These are phyloP conservation scores for Neurospora intermedia DNA, from an alignment of 495 filamentous ascomycete genomes.

Conservation along the genomic window DNA sequence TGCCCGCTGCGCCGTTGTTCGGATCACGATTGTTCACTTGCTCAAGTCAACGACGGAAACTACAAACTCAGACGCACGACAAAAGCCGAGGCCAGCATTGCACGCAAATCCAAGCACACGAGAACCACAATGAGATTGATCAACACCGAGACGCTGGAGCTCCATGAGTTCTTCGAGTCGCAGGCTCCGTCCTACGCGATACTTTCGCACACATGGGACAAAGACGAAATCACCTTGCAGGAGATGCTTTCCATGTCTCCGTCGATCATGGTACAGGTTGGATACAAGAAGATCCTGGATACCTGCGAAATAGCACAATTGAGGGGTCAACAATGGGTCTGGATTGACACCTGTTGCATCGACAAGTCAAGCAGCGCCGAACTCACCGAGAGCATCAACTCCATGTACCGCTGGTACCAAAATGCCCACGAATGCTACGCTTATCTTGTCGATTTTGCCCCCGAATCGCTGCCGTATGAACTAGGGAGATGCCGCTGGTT, in stretches of 20 bases:
- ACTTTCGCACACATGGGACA: conserved; percentile 8
- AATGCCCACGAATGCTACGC: conserved; percentile 24
- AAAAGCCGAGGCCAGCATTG: not conserved
- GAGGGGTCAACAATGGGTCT: conserved; percentile 22
- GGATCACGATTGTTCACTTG: accelerated
- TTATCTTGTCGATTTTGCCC: conserved; percentile 10
- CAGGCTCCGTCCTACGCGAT: not conserved
- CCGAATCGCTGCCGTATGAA: not conserved
- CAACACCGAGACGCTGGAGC: conserved; percentile 1
- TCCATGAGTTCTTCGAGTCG: not conserved
- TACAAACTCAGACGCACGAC: not conserved
- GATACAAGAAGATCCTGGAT: conserved; percentile 15
- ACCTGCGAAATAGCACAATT: conserved; percentile 21
- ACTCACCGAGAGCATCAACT: conserved; percentile 36
- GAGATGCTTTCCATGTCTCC: not conserved
- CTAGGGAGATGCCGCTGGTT: conserved; percentile 20
- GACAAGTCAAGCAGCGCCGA: conserved; percentile 36
- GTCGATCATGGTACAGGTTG: not conserved
- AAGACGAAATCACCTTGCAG: conserved; percentile 3
- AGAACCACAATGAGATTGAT: conserved; percentile 1
- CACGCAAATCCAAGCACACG: not conserved
- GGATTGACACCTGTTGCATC: conserved; percentile 40
- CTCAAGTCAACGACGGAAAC: not conserved
- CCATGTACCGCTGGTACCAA: conserved; percentile 36
- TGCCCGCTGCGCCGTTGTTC: not conserved